Conservation (phyloP, 2,329 filamentous ascomycete species). For the Trichophyton mentagrophytes region DNA sequence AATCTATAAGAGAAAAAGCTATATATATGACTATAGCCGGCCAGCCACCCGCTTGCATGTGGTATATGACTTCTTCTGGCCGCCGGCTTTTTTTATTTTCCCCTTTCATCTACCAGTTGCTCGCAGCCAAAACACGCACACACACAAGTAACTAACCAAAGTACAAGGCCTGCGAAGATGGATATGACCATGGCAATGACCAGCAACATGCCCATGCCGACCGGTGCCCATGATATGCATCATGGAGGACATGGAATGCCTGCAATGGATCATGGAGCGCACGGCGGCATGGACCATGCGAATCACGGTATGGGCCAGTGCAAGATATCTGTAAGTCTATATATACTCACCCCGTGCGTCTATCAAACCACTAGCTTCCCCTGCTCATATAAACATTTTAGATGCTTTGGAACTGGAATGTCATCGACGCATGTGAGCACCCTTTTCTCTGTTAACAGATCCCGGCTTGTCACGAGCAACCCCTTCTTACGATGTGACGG, state of each 20-base stretch:
- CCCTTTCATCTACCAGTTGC: no score
- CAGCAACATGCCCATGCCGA: constrained; percentile 7
- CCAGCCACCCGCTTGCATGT: no score
- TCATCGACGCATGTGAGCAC: constrained; percentile 46
- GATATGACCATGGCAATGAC: constrained; percentile 7
- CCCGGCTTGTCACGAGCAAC: background rate
- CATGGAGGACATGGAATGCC: constrained; percentile 2
- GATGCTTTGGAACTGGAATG: constrained; percentile 76
- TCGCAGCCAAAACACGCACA: background rate
- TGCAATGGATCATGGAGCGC: background rate
- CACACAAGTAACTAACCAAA: background rate
- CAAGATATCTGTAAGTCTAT: constrained; percentile 22
- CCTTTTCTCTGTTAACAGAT: background rate
- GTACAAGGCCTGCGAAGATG: background rate
- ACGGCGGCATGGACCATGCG: constrained; percentile 12
- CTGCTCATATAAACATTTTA: constrained; percentile 20
- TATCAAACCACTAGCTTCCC: background rate
- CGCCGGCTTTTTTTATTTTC: no score
- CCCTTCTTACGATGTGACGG: background rate
- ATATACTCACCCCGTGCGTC: background rate
- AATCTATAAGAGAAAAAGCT: no score
- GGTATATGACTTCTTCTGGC: no score
- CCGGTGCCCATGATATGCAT: constrained; percentile 2
- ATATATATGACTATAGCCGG: no score
- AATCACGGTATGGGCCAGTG: constrained; percentile 14